phyloP scores from a whole-genome alignment of 2,329 filamentous ascomycete species.

The Alternaria hordeiaustralica region DNA sequence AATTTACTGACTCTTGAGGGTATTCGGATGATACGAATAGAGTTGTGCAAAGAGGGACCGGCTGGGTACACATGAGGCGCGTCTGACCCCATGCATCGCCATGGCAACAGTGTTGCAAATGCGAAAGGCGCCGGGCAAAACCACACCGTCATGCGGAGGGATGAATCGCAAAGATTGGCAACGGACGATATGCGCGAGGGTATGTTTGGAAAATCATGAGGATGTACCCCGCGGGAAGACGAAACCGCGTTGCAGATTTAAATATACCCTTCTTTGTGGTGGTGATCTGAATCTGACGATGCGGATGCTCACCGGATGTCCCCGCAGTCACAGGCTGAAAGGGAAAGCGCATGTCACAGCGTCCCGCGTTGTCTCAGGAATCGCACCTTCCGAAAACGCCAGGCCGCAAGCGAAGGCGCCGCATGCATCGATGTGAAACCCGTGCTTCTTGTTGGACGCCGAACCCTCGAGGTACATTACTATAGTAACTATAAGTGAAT shows the following conservation, averaged over 20 bases:
- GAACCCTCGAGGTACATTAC: slow-evolving; percentile 13
- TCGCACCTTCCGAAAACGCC: slow-evolving; percentile 5
- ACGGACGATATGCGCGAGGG: background rate
- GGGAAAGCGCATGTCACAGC: slow-evolving; percentile 10
- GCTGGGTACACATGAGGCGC: slow-evolving; percentile 16
- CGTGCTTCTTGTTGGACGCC: slow-evolving; percentile 2
- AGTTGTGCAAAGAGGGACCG: slow-evolving; percentile 9
- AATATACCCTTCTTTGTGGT: background rate
- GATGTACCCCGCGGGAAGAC: slow-evolving; percentile 1
- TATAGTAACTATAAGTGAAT: slow-evolving; percentile 10
- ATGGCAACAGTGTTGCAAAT: slow-evolving; percentile 10
- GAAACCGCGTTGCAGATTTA: slow-evolving; percentile 2
- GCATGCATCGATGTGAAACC: slow-evolving; percentile 9
- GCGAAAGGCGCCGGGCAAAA: background rate
- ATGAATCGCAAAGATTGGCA: slow-evolving; percentile 2
- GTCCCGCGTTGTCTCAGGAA: slow-evolving; percentile 15
- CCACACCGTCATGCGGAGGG: background rate
- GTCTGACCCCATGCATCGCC: slow-evolving; percentile 14
- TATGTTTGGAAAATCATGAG: slow-evolving; percentile 3
- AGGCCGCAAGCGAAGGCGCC: slow-evolving; percentile 7
- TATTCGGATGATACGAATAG: background rate
- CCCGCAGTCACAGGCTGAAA: slow-evolving; percentile 7
- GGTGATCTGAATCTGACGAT: background rate
- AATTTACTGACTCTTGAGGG: background rate
- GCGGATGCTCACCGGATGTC: slow-evolving; percentile 7